A percentile compares a stretch with the other conserved stretches of the same genome.
phyloP scores from a whole-genome alignment of 2,329 filamentous ascomycete species.

The Fusarium cicatricum region DNA sequence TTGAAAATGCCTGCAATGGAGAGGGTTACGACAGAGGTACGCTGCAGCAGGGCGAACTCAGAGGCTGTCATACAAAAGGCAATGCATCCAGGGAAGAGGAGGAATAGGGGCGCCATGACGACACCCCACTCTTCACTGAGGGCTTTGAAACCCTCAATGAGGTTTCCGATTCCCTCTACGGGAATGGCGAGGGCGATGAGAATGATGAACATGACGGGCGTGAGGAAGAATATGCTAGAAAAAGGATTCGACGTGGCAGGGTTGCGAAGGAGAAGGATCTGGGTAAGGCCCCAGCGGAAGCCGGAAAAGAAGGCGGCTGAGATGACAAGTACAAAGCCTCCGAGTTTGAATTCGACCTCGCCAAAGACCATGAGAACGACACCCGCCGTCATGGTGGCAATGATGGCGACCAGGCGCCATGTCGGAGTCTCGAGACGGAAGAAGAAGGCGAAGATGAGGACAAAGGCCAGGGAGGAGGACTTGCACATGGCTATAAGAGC shows the following conservation, averaged over 20 bases:
- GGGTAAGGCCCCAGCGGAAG: conserved; percentile 98
- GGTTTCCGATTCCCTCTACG: conserved; percentile 78
- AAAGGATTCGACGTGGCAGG: conserved; percentile 96
- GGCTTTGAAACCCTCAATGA: conserved; percentile 70
- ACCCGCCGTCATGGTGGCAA: conserved; percentile 88
- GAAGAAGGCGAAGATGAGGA: conserved; percentile 92
- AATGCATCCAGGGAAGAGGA: conserved; percentile 89
- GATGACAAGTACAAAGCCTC: conserved; percentile 93
- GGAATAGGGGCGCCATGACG: conserved; percentile 71
- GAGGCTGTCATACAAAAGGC: conserved; percentile 97
- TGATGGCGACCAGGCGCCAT: conserved; percentile 84
- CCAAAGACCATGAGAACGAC: conserved; percentile 99
- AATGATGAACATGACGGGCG: conserved; percentile 92
- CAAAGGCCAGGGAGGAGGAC: conserved; percentile 93
- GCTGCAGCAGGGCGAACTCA: conserved; percentile 93
- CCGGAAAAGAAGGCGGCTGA: conserved; percentile 93
- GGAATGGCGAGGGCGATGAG: conserved; percentile 83
- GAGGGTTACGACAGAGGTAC: conserved; percentile 93
- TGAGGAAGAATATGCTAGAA: conserved; percentile 96
- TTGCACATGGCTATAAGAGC: conserved; percentile 87
- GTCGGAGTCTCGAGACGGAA: conserved; percentile 92
- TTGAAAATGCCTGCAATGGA: conserved; percentile 99
- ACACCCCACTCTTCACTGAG: conserved; percentile 75
- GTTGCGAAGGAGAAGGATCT: conserved; percentile 92
- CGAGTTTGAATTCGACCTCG: conserved; percentile 85